A percentile compares a stretch with the other conserved stretches of the same genome.
Evolutionary conservation across 2,329 filamentous ascomycete genomes (phyloP).

Genomic region (Diplodia seriata): DNA sequence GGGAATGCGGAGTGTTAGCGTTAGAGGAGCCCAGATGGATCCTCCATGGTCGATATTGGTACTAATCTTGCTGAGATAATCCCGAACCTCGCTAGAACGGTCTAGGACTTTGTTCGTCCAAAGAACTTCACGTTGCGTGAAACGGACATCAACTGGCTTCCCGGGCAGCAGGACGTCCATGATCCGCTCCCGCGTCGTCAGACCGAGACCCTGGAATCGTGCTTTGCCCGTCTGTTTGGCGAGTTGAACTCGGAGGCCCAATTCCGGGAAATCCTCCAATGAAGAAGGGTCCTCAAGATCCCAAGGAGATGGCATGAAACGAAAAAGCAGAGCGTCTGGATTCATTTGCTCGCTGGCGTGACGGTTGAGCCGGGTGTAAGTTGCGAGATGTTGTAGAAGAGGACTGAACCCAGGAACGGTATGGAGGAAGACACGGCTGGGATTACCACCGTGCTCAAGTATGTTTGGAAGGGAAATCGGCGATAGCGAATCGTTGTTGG

Average conservation of each 20-base stretch:
- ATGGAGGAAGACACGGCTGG: conserved; percentile 11
- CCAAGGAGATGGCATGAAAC: conserved; percentile 29
- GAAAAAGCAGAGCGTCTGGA: conserved; percentile 20
- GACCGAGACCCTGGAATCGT: conserved; percentile 37
- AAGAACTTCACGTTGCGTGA: conserved; percentile 37
- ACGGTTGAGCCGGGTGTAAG: neutral
- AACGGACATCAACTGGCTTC: conserved; percentile 42
- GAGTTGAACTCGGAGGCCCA: conserved; percentile 39
- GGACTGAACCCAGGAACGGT: conserved; percentile 22
- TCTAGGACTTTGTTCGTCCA: conserved; percentile 26
- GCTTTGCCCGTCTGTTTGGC: conserved; percentile 32
- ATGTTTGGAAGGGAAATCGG: conserved; percentile 3
- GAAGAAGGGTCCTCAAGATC: conserved; percentile 1
- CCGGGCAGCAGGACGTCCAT: conserved; percentile 45
- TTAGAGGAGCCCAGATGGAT: conserved; percentile 41
- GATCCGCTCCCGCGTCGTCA: conserved; percentile 38
- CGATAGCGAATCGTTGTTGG: neutral
- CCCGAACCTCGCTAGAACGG: conserved; percentile 34
- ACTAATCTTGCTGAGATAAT: conserved; percentile 37
- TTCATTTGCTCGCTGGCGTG: neutral
- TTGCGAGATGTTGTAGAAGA: conserved; percentile 9
- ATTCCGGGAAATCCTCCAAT: conserved; percentile 38
- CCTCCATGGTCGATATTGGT: conserved; percentile 34
- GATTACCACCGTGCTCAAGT: neutral
- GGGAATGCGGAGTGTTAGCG: conserved; percentile 41